These are phyloP conservation scores for Stephania yunnanensis DNA, from an alignment of 164 flowering plant genomes.

Conservation along the genomic window DNA sequence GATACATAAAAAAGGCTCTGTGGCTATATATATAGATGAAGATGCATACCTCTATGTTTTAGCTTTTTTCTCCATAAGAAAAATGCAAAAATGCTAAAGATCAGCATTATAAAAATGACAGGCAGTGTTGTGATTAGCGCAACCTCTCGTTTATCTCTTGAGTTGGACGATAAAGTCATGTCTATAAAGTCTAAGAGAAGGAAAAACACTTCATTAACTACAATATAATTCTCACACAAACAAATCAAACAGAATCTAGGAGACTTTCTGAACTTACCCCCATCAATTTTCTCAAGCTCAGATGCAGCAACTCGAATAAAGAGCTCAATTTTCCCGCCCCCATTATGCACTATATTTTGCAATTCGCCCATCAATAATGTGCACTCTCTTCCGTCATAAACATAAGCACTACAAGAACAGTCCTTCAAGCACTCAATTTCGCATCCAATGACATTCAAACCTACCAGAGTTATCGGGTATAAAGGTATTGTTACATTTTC, in stretches of 20 bases:
- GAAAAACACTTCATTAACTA: not conserved
- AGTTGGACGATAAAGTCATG: not conserved
- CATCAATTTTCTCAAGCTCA: not conserved
- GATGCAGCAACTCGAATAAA: slow-evolving; percentile 3
- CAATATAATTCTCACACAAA: not conserved
- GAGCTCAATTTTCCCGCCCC: slow-evolving; percentile 9
- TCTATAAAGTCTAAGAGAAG: not conserved
- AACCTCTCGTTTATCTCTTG: not conserved
- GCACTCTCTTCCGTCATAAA: slow-evolving; percentile 13
- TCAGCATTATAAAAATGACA: not conserved
- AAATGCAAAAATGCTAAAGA: not conserved
- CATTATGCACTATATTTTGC: not conserved
- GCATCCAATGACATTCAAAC: slow-evolving; percentile 11
- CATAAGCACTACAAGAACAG: slow-evolving; percentile 34
- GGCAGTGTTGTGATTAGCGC: not conserved
- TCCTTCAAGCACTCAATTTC: slow-evolving; percentile 19
- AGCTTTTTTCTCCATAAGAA: not conserved
- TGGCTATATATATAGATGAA: too few relatives aligned
- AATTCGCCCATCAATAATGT: slow-evolving; percentile 7
- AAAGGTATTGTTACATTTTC: slow-evolving; percentile 9
- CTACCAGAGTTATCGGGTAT: slow-evolving; percentile 17
- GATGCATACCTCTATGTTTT: not conserved
- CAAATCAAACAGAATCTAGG: too few relatives aligned
- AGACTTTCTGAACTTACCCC: not conserved
- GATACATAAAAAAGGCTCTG: too few relatives aligned